Conservation (phyloP, 2,329 filamentous ascomycete species). For the Microsporum ferrugineum region DNA sequence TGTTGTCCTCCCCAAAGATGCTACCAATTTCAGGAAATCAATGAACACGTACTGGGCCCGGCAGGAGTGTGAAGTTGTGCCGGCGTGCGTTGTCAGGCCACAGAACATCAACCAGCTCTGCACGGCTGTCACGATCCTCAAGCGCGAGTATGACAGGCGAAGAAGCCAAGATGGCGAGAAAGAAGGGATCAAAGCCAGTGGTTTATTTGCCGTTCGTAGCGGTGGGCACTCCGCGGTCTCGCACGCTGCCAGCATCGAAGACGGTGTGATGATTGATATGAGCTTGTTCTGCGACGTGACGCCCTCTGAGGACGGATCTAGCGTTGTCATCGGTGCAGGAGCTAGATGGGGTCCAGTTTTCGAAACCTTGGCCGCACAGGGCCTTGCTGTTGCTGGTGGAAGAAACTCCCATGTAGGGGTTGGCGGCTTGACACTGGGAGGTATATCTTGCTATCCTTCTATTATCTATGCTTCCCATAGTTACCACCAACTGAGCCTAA, state of each 20-base stretch:
- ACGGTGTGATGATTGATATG: slow-evolving; percentile 34
- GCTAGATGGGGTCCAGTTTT: slow-evolving; percentile 26
- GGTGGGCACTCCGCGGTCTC: slow-evolving; percentile 32
- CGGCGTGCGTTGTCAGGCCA: slow-evolving; percentile 24
- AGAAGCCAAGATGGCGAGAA: background rate
- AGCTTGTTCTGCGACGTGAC: slow-evolving; percentile 22
- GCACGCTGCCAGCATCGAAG: slow-evolving; percentile 29
- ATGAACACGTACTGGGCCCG: slow-evolving; percentile 24
- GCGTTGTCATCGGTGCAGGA: slow-evolving; percentile 22
- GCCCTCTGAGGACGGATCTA: slow-evolving; percentile 19
- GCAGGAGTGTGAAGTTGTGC: slow-evolving; percentile 24
- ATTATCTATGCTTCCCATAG: background rate
- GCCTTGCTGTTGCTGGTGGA: slow-evolving; percentile 22
- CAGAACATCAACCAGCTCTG: slow-evolving; percentile 21
- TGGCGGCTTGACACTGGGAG: slow-evolving; percentile 26
- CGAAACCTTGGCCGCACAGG: slow-evolving; percentile 16
- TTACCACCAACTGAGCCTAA: no score
- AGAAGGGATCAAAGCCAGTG: background rate
- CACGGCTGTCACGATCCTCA: slow-evolving; percentile 21
- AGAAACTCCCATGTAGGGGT: slow-evolving; percentile 23
- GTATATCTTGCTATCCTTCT: slow-evolving; percentile 14
- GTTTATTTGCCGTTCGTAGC: slow-evolving; percentile 25
- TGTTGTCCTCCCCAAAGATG: slow-evolving; percentile 14
- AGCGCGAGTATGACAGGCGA: slow-evolving; percentile 19
- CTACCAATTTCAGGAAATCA: slow-evolving; percentile 12